Evolutionary conservation across 208 protist species (phyloP), one percentile per base, ranked within the genome.

Genomic region (Novymonas esmeraldas): DNA sequence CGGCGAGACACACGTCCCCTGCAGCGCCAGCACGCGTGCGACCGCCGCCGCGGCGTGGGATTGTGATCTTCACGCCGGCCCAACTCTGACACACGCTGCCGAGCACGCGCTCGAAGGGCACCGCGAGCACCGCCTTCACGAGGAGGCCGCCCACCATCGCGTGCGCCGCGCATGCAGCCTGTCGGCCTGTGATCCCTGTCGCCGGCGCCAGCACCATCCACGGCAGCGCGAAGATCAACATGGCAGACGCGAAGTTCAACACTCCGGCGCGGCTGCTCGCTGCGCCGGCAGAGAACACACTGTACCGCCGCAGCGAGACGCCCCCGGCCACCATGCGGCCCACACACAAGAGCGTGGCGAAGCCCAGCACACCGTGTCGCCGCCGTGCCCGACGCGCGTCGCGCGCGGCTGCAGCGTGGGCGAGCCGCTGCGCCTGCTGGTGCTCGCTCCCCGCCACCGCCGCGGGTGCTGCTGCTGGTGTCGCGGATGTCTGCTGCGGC

Each of bases 81-180:
- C 45, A 13, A 11, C 64, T 51, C 67, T 84, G 78, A 20, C 72
- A 65, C 7, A 67, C 10, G 14, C 72, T 61, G 42, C 69, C 64
- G 0, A 84, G 65, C 29, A 67, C 45, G 6, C 73, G 73, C 16
- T 68, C 73, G 22, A 84, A 66, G 5, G 64, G 65, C 5, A 84
- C 76, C 1, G 76, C 76, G 6, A 81, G 57, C 4, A 69, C 54
- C 20, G 76, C 76, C 46, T 81, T 81, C 29, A 58, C 42, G 18
- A 76, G 20, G 18, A 81, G 24, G 6, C n/a, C 41, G 3, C 76
- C 76, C 7, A 75, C 1, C 45, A 76, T 61, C 18, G 69, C 76
- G 49, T 81, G 76, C 1, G 55, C 58, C 0, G 67, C 52, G 14
- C 60, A 60, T 34, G 64, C 65, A 5, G 28, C n/a, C 7, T 57